Evolutionary conservation across 2,329 filamentous ascomycete species (phyloP), one percentile per base, ranked within the genome.

Genomic region (Furcasterigmium furcatum): DNA sequence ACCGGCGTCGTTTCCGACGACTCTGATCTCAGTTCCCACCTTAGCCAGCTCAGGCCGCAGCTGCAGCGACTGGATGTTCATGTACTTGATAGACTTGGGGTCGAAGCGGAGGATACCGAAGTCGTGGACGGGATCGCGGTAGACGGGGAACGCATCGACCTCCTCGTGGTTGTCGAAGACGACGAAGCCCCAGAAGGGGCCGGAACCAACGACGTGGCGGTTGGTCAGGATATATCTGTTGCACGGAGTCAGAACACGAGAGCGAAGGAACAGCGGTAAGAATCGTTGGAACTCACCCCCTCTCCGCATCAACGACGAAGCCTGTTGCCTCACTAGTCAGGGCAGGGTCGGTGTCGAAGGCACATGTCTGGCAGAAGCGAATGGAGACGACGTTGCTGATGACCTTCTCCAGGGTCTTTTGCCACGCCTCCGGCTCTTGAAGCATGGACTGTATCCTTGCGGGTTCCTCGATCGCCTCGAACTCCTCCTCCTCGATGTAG

Each of bases 121-220:
- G 67, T 99, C 94, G 74, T 99, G 94, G 22, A 99, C 92, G 14
- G 94, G 95, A 61, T 99, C 94, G 59, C 94, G 90, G 71, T 99
- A 99, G 41, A 99, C 91, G 9, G 94, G 94, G 61, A 91, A 89
- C 40, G 95, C 92, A 64, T 99, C 94, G 57, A 94, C 94, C 74
- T 95, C 79, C 55, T 99, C 94, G 67, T 99, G 94, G 63, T 99
- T 99, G 66, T 99, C 95, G 65, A 99, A 99, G 55, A 99, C 91
- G 63, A 88, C 91, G 70, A 95, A 96, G 40, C 94, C 94, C 87
- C 92, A 97, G 68, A 99, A 99, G 1, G 94, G 94, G 1, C 94
- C 94, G 1, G 94, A 80, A 53, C 94, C 91, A 35, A 97, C 94
- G 25, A 99, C 94, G 71, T 99, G 94, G 48, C 88, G 81, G 64